Conservation (phyloP, 345 rosid genomes). For the Hibiscus tridactylites region DNA sequence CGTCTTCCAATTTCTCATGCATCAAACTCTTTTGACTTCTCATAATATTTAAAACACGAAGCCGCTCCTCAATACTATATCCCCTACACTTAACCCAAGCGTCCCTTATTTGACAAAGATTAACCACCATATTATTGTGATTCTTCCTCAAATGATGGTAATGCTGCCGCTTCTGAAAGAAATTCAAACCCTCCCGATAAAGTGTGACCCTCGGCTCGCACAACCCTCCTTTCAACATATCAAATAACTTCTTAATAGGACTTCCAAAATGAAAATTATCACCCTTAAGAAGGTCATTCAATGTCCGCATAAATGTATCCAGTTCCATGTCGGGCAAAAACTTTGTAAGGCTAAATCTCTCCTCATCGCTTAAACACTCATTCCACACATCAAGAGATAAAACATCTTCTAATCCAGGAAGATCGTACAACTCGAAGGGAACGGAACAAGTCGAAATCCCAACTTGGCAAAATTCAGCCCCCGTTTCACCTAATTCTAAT, state of each 20-base stretch:
- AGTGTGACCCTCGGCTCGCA: constrained; percentile 94
- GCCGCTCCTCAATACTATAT: constrained; percentile 84
- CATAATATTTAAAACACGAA: constrained; percentile 72
- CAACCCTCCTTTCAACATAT: constrained; percentile 85
- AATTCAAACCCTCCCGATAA: constrained; percentile 68
- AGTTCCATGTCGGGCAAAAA: constrained; percentile 87
- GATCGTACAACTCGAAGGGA: constrained; percentile 87
- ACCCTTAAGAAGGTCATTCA: constrained; percentile 74
- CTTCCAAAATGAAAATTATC: constrained; percentile 82
- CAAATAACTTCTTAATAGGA: constrained; percentile 70
- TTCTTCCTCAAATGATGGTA: constrained; percentile 76
- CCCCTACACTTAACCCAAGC: constrained; percentile 77
- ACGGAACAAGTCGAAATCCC: constrained; percentile 73
- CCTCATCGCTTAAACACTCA: constrained; percentile 74
- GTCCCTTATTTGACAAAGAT: constrained; percentile 84
- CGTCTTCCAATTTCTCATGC: constrained; percentile 62
- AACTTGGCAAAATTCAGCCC: constrained; percentile 84
- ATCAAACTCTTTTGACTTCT: constrained; percentile 81
- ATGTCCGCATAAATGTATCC: constrained; percentile 47
- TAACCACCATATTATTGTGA: constrained; percentile 72
- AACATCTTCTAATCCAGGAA: constrained; percentile 58
- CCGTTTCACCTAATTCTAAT: constrained; percentile 84
- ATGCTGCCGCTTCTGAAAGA: constrained; percentile 66
- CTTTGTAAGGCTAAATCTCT: constrained; percentile 56
- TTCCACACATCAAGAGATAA: constrained; percentile 96